Base-by-base conservation (phyloP, 2,329 filamentous ascomycete species). In the Paecilomyces dactylethromorphus region DNA sequence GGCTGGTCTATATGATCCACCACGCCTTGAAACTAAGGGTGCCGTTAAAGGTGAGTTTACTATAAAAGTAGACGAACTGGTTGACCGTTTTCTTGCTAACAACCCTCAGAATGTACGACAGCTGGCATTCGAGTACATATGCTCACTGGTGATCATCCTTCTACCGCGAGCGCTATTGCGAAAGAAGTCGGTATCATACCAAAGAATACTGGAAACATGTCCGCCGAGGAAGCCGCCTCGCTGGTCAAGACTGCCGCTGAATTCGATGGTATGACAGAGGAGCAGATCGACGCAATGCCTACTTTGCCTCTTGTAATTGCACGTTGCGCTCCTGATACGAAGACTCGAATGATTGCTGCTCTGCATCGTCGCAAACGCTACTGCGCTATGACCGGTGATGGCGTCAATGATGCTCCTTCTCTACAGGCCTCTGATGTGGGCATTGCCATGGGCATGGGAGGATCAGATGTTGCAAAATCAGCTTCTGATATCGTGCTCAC, bases 271-370 rank as follows among this genome's bases (percentile, higher is more conserved):
- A 67, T 84, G 61, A 78, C 75, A 1, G 81, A 84, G 56, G 75
- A 77, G 3, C 76, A 84, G 60, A 80, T 85, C 54, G 82, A 96
- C 63, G 79, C 81, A 0, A 78, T 95, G 15, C 86, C 88, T 3
- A 85, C 91, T 49, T 78, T 95, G 1, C 91, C 91, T 2, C 79
- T 93, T 0, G 91, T 95, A 8, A 87, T 95, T 60, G 91, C 91
- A 39, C 87, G 91, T 39, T 95, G 91, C 70, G 89, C 90, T 0
- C 91, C 92, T 0, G 85, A 89, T 60, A 95, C 91, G 45, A 96
- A 96, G 76, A 91, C 91, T 3, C 87, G 90, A 60, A 95, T 96
- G 91, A 92, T 96, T 56, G 90, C 92, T 65, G 91, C 91, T 5
- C 83, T 96, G 15, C 89, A 92, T 64, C 85, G 91, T 15, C 87